Conservation (phyloP, 2,329 filamentous ascomycete species). For the Beauveria caledonica region DNA sequence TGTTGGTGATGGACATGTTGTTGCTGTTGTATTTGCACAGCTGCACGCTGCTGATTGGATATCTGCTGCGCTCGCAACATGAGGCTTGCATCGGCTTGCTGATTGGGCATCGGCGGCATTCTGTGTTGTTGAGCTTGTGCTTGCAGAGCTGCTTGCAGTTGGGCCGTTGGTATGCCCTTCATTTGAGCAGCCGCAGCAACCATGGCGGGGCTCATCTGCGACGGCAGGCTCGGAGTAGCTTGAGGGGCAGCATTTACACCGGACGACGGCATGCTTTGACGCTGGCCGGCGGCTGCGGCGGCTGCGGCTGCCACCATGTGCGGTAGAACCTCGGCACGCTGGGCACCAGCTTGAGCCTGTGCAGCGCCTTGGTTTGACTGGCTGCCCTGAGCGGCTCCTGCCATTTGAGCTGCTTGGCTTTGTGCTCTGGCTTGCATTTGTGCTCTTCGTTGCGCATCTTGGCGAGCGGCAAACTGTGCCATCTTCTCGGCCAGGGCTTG, state of each 20-base stretch:
- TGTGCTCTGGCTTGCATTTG: slow-evolving; percentile 40
- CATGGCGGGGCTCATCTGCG: slow-evolving; percentile 41
- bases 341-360: slow-evolving; percentile 20
- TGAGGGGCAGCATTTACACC: not conserved
- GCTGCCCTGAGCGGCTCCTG: slow-evolving; percentile 7
- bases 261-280: slow-evolving; percentile 42
- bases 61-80: slow-evolving; percentile 59
- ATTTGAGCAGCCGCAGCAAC: slow-evolving; percentile 47
- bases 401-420: slow-evolving; percentile 36
- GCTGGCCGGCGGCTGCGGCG: slow-evolving; percentile 36
- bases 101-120: slow-evolving; percentile 44
- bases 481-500: slow-evolving; percentile 55
- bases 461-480: slow-evolving; percentile 47
- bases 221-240: slow-evolving; percentile 27
- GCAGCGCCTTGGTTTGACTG: not conserved
- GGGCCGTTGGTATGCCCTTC: slow-evolving; percentile 60
- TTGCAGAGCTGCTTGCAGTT: slow-evolving; percentile 53
- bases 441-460: slow-evolving; percentile 48
- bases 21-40: slow-evolving; percentile 41
- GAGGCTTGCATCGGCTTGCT: slow-evolving; percentile 43
- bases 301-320: slow-evolving; percentile 37
- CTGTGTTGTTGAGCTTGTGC: slow-evolving; percentile 38
- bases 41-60: slow-evolving; percentile 53
- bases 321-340: slow-evolving; percentile 35
- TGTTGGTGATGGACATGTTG: slow-evolving; percentile 28